Evolutionary conservation across 768 basidiomycete genomes (phyloP), one percentile per base, ranked within the genome.

Genomic region (Hygrocybe punicea): DNA sequence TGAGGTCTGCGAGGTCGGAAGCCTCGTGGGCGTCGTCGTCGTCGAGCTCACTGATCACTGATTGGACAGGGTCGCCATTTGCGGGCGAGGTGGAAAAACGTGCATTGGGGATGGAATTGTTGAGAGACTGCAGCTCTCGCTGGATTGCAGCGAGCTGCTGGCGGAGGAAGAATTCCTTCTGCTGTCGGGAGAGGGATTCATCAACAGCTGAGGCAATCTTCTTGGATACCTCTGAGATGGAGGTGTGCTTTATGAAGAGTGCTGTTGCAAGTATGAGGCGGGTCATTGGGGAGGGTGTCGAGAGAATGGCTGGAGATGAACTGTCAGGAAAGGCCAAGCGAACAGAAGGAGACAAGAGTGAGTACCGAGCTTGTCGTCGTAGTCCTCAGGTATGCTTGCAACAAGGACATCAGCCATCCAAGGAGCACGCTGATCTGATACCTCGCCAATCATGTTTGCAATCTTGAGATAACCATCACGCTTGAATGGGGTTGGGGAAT

Each of bases 151-250:
- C 82, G 13, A 90, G 82, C 62, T 92, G 91, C 62, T 92, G 91
- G 21, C 89, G 84, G 2, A 93, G 78, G 75, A 91, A 92, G 65
- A 86, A 87, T 58, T 91, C 91, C 64, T 92, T 92, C 71, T 93
- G 91, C 63, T 92, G 91, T 56, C 89, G 91, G 23, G 87, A 89
- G n/a, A 92, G 79, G 4, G 84, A 85, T 67, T 93, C 90, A 60
- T 90, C 89, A 10, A 93, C 86, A 19, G 87, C 85, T 29, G 82
- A 81, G 4, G 88, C 84, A 51, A 93, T 89, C 75, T 89, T 91
- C 67, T 85, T 84, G 14, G 86, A 83, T 0, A 93, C 87, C 68
- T 93, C 91, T 19, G 84, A 83, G 34, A 92, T 91, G 40, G 87
- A 87, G 2, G 84, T 75, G 51, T 87, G 86, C 63, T 91, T 92